Percentiles rank a stretch among this genome's conserved stretches.
These are phyloP conservation scores for Teratosphaeriaceae sp. DNA, from an alignment of 2,329 filamentous ascomycete genomes.

Conservation along the genomic window DNA sequence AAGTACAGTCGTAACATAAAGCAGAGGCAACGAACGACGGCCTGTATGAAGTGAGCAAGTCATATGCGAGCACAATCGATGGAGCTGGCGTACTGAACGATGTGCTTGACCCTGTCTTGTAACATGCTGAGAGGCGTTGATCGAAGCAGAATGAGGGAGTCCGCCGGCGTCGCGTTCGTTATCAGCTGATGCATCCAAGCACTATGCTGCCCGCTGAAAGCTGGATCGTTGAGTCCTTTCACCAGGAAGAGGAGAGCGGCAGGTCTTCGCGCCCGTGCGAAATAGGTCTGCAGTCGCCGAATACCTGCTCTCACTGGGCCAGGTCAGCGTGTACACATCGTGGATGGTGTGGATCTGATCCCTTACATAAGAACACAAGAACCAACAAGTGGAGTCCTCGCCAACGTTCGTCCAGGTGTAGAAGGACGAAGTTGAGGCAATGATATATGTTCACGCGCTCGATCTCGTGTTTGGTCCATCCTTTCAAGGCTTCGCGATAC, in stretches of 20 bases:
- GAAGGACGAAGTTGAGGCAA: not conserved
- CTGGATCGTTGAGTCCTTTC: not conserved
- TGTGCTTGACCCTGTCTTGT: conserved; percentile 2
- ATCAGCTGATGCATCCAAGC: not conserved
- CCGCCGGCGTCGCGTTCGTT: not conserved
- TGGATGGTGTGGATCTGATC: not conserved
- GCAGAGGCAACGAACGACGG: not conserved
- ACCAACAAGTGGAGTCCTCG: conserved; percentile 1
- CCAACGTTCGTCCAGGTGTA: not conserved
- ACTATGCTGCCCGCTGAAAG: not conserved
- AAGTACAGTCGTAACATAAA: not conserved
- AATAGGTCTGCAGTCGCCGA: not conserved
- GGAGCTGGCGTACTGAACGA: not conserved
- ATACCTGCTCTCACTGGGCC: not conserved
- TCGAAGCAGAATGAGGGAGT: not conserved
- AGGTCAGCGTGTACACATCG: not conserved
- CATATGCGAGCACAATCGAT: not conserved
- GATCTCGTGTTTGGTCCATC: not conserved
- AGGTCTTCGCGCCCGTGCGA: conserved; percentile 1
- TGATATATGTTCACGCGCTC: not conserved
- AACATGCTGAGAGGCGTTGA: not conserved
- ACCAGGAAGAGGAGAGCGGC: conserved; percentile 1
- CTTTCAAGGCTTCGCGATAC: conserved; percentile 1
- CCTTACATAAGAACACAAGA: not conserved
- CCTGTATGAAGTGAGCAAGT: not conserved